Base-by-base conservation (phyloP, 768 basidiomycete species). In the Floccularia luteovirens region DNA sequence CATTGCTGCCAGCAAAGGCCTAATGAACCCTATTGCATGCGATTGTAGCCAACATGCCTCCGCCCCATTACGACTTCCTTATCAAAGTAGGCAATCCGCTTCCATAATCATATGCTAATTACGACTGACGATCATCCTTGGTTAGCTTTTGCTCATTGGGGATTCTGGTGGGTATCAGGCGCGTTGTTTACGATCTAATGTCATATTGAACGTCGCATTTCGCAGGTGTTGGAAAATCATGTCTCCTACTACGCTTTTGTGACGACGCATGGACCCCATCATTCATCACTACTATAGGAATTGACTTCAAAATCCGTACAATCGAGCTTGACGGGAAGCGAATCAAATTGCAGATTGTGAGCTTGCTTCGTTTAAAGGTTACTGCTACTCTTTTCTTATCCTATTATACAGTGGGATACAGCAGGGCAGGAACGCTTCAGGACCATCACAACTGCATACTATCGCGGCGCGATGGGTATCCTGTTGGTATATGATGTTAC, bases 221-320 rank as follows among this genome's bases (percentile, higher is more conserved):
- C 39, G 35, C 51, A 82, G 91, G 91, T 65, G 93, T 96, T 52
- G 91, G 94, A 47, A 93, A 99, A 73, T 98, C 93, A 20, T 91
- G 89, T 67, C 74, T 92, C n/a, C 72, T 92, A 38, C 76, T 91
- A 45, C 85, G 91, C 48, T 99, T 99, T 79, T 97, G 92, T 60
- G 96, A 98, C 70, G 96, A 99, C 64, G 89, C 93, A 48, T 99
- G 93, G 92, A 98, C 96, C 24, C 93, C 93, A 35, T 92, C 89
- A 31, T 98, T 97, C 72, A 98, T 97, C 66, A 97, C 93, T 42
- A 99, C 96, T 42, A 99, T 99, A 61, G 96, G 94, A 43, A 93
- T 97, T 51, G 92, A 96, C 77, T 96, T 96, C 75, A 94, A 93
- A 82, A 98, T 98, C 64, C 82, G 94, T 24, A 97, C 93, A 38